phyloP scores from a whole-genome alignment of 2,329 filamentous ascomycete species.

The Aschersonia sp. region DNA sequence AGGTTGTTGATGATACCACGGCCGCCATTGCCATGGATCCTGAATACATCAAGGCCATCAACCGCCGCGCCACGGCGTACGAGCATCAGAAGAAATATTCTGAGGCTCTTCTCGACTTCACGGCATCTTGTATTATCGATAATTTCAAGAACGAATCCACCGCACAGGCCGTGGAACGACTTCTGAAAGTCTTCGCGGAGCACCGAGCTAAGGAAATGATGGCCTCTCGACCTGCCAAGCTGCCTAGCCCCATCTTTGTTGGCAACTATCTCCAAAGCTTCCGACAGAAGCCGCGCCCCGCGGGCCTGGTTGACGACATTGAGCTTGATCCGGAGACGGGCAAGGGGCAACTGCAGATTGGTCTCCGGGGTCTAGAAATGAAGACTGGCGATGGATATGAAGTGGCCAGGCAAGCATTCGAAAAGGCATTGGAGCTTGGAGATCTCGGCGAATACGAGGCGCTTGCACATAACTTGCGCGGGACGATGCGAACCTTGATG shows the following conservation, averaged over 20 bases:
- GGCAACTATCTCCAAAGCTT: conserved; percentile 99
- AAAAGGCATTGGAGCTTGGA: conserved; percentile 71
- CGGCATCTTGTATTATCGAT: conserved; percentile 97
- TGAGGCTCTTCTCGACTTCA: conserved; percentile 93
- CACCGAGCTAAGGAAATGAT: conserved; percentile 85
- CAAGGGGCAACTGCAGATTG: conserved; percentile 73
- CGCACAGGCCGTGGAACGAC: conserved; percentile 76
- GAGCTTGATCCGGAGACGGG: conserved; percentile 67
- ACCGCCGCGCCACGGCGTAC: conserved; percentile 91
- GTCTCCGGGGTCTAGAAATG: conserved; percentile 64
- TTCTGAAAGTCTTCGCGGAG: conserved; percentile 95
- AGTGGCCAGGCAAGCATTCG: conserved; percentile 72
- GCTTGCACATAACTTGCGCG: conserved; percentile 89
- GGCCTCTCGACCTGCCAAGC: conserved; percentile 67
- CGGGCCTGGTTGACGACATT: conserved; percentile 66
- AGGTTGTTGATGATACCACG: conserved; percentile 93
- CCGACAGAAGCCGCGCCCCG: conserved; percentile 65
- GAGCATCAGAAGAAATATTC: conserved; percentile 85
- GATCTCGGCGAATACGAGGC: conserved; percentile 74
- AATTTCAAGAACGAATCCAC: conserved; percentile 86
- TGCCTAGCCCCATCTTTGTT: conserved; percentile 92
- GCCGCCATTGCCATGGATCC: conserved; percentile 86
- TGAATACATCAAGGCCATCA: conserved; percentile 94
- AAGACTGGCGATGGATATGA: conserved; percentile 87
- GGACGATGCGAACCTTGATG: conserved; percentile 85